A percentile compares a stretch with the other conserved stretches of the same genome.
Evolutionary conservation across 2,329 filamentous ascomycete genomes (phyloP).

Genomic region (Ascomycota sp.): DNA sequence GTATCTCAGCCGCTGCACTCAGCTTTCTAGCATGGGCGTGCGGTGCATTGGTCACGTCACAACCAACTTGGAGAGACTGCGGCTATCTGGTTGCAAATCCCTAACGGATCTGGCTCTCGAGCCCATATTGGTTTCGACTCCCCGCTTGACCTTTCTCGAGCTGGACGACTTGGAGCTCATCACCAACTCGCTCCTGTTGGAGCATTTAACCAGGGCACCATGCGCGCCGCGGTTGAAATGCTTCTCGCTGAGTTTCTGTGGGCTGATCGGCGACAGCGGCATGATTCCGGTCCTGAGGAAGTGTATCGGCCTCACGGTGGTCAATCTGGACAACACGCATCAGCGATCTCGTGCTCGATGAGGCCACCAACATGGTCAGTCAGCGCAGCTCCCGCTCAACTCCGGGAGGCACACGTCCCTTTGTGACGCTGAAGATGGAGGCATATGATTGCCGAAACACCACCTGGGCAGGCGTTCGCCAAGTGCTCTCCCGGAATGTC

Average conservation of each 20-base stretch:
- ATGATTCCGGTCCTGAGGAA: slow-evolving; percentile 66
- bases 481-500: slow-evolving; percentile 70
- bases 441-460: slow-evolving; percentile 85
- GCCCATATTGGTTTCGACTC: slow-evolving; percentile 52
- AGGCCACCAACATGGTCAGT: slow-evolving; percentile 65
- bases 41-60: slow-evolving; percentile 51
- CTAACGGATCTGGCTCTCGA: slow-evolving; percentile 56
- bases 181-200: slow-evolving; percentile 51
- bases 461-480: slow-evolving; percentile 78
- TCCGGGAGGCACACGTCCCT: slow-evolving; percentile 20
- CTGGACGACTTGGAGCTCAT: slow-evolving; percentile 67
- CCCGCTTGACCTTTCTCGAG: slow-evolving; percentile 67
- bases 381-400: slow-evolving; percentile 32
- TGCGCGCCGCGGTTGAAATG: slow-evolving; percentile 56
- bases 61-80: slow-evolving; percentile 62
- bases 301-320: slow-evolving; percentile 45
- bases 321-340: slow-evolving; percentile 93
- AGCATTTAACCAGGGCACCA: slow-evolving; percentile 55
- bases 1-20: slow-evolving; percentile 61
- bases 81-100: slow-evolving; percentile 56
- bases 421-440: slow-evolving; percentile 51
- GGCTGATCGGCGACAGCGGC: slow-evolving; percentile 61
- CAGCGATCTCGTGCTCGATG: slow-evolving; percentile 66
- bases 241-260: slow-evolving; percentile 78
- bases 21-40: slow-evolving; percentile 55